A percentile compares a stretch with the other conserved stretches of the same genome.
phyloP scores from a whole-genome alignment of 2,329 filamentous ascomycete genomes.

The Sclerotinia spermophila region DNA sequence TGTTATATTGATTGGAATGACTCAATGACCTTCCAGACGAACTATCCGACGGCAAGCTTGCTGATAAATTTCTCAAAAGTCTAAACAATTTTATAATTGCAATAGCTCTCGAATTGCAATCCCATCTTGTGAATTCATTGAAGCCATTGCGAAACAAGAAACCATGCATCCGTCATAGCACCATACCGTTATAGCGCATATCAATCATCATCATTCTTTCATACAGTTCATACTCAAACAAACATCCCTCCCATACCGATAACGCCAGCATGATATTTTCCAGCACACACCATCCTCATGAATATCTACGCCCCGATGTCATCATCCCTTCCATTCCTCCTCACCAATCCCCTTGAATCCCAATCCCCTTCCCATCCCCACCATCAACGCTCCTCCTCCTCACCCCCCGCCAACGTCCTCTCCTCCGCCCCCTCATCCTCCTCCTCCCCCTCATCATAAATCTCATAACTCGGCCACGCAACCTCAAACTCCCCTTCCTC shows the following conservation, averaged over 20 bases:
- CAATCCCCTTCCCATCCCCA: neutral
- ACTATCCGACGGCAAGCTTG: too few species aligned
- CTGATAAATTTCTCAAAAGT: neutral
- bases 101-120: neutral
- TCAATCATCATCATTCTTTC: neutral
- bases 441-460: conserved; percentile 1
- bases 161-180: neutral
- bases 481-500: conserved; percentile 27
- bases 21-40: neutral
- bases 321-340: conserved; percentile 40
- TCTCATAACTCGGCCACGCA: conserved; percentile 22
- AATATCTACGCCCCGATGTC: conserved; percentile 40
- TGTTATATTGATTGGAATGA: neutral
- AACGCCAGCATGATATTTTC: neutral
- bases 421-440: neutral
- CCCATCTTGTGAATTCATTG: neutral
- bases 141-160: neutral
- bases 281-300: conserved; percentile 20
- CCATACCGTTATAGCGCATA: neutral
- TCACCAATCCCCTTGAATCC: conserved; percentile 19
- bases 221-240: neutral
- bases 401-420: neutral
- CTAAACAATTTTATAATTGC: neutral
- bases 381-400: neutral
- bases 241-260: neutral